Percentiles rank a stretch among this genome's conserved stretches.
Conservation (phyloP, 1,284 basidiomycete species). For the Gymnopus androsaceus region DNA sequence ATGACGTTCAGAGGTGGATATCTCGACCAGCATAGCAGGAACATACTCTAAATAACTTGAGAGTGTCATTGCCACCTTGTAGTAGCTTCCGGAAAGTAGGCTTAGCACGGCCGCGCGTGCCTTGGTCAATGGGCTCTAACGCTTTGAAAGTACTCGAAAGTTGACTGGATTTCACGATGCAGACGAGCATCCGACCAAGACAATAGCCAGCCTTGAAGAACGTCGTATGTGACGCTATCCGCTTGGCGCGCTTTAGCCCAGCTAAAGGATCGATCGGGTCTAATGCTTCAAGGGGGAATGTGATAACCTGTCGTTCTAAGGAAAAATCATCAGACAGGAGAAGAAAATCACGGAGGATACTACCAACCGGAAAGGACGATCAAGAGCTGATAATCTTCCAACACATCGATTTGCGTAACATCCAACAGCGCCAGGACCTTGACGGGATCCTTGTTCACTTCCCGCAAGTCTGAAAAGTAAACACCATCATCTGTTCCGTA, state of each 20-base stretch:
- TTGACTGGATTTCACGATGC: slow-evolving; percentile 94
- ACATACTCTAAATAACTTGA: slow-evolving; percentile 87
- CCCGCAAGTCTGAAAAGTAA: slow-evolving; percentile 87
- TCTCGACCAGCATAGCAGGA: neutral
- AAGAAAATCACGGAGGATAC: neutral
- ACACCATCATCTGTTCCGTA: slow-evolving; percentile 98
- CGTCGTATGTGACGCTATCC: slow-evolving; percentile 94
- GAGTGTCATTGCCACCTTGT: slow-evolving; percentile 92
- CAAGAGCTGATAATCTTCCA: slow-evolving; percentile 95
- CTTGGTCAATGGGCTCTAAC: slow-evolving; percentile 94
- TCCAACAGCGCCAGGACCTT: slow-evolving; percentile 90
- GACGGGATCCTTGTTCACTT: slow-evolving; percentile 78
- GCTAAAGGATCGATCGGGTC: slow-evolving; percentile 89
- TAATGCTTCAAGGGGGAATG: slow-evolving; percentile 93
- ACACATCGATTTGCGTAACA: slow-evolving; percentile 93
- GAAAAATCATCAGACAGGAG: slow-evolving; percentile 10
- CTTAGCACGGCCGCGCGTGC: slow-evolving; percentile 80
- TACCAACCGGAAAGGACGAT: slow-evolving; percentile 88
- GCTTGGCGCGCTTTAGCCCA: slow-evolving; percentile 90
- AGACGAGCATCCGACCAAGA: slow-evolving; percentile 92
- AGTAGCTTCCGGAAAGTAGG: slow-evolving; percentile 93
- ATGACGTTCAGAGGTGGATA: slow-evolving; percentile 14
- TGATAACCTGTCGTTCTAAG: slow-evolving; percentile 90
- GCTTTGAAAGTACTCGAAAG: slow-evolving; percentile 98
- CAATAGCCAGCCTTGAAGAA: slow-evolving; percentile 98